Conservation (phyloP, 306 rosid genomes). For the cucumber (Cucumis sativus) region Cucumber_9930_V3 NC_026657.2:10924501-10925000, state of each 20-base stretch:
- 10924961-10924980: slow-evolving; percentile 68
- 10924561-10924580: slow-evolving; percentile 70
- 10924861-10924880: slow-evolving; percentile 74
- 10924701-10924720: slow-evolving; percentile 72
- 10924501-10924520: slow-evolving; percentile 61
- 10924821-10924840: slow-evolving; percentile 62
- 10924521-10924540: slow-evolving; percentile 95
- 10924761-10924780: slow-evolving; percentile 82
- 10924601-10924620: slow-evolving; percentile 69
- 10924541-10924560: slow-evolving; percentile 77
- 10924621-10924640: slow-evolving; percentile 82
- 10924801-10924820: slow-evolving; percentile 83
- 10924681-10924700: slow-evolving; percentile 59
- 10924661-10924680: slow-evolving; percentile 91
- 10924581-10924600: slow-evolving; percentile 56
- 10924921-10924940: slow-evolving; percentile 69
- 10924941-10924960: slow-evolving; percentile 57
- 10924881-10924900: slow-evolving; percentile 76
- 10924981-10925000: slow-evolving; percentile 71
- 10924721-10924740: slow-evolving; percentile 68
- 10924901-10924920: slow-evolving; percentile 73
- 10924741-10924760: slow-evolving; percentile 70
- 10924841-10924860: slow-evolving; percentile 44
- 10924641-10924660: slow-evolving; percentile 64
- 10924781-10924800: slow-evolving; percentile 80